Conservation (phyloP, 2,329 filamentous ascomycete species). For the Gaeumannomyces tritici region DNA sequence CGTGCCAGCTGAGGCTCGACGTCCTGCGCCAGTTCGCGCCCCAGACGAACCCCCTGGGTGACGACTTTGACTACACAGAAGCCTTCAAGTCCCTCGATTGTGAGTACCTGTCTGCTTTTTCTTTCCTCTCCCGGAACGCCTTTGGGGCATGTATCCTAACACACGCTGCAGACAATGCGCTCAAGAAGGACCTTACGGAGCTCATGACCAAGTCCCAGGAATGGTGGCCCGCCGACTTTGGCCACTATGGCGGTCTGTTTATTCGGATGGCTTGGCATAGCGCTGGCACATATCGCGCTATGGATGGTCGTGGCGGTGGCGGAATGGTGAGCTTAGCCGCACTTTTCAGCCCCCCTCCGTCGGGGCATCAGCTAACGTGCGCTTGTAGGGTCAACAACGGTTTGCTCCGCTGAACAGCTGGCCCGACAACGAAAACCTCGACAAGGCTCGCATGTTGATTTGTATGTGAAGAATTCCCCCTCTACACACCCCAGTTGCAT, state of each 20-base stretch:
- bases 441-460: constrained; percentile 67
- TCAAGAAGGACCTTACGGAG: constrained; percentile 58
- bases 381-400: constrained; percentile 56
- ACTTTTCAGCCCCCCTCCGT: neutral
- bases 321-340: constrained; percentile 25
- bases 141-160: too few relatives aligned
- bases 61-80: constrained; percentile 59
- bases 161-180: constrained; percentile 31
- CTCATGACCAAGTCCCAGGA: constrained; percentile 66
- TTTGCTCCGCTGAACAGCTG: constrained; percentile 69
- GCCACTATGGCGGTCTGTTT: constrained; percentile 67
- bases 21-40: constrained; percentile 59
- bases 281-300: constrained; percentile 62
- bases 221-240: constrained; percentile 70
- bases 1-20: constrained; percentile 52
- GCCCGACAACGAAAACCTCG: constrained; percentile 65
- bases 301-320: constrained; percentile 61
- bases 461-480: constrained; percentile 24
- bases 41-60: constrained; percentile 49
- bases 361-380: too few relatives aligned
- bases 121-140: neutral
- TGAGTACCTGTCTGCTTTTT: constrained; percentile 4
- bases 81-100: constrained; percentile 61
- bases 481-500: too few relatives aligned
- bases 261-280: constrained; percentile 70